Percentiles rank a stretch among this genome's conserved stretches.
Evolutionary conservation across 2,329 filamentous ascomycete genomes (phyloP).

Genomic region (Colletotrichum sp.): DNA sequence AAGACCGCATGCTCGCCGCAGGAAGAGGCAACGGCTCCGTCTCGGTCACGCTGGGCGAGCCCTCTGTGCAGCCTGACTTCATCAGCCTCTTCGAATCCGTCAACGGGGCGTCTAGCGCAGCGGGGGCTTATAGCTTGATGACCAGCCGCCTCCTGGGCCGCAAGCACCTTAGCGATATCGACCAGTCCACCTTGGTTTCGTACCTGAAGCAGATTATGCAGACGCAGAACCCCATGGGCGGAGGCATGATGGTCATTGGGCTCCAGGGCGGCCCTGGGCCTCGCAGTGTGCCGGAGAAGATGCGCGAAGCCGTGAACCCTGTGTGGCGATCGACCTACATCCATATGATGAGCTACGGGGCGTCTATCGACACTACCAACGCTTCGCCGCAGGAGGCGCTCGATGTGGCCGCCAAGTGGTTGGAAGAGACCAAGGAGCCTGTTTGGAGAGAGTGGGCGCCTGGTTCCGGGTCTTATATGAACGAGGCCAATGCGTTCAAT

Average conservation of each 20-base stretch:
- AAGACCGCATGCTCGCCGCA: background rate
- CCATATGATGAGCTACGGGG: slow-evolving; percentile 31
- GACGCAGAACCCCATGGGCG: background rate
- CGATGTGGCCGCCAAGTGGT: slow-evolving; percentile 16
- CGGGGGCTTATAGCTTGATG: background rate
- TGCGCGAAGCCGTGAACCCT: slow-evolving; percentile 37
- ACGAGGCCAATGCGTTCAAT: slow-evolving; percentile 34
- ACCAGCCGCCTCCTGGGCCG: slow-evolving; percentile 20
- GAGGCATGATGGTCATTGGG: slow-evolving; percentile 11
- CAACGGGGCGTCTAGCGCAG: background rate
- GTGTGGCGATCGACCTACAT: slow-evolving; percentile 47
- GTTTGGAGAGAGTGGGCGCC: slow-evolving; percentile 28
- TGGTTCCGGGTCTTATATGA: slow-evolving; percentile 29
- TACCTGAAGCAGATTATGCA: slow-evolving; percentile 1
- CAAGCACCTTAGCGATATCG: slow-evolving; percentile 13
- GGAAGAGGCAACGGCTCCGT: background rate
- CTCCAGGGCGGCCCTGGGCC: slow-evolving; percentile 16
- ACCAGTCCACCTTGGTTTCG: background rate
- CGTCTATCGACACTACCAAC: background rate
- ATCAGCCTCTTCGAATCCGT: slow-evolving; percentile 4
- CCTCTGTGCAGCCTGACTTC: background rate
- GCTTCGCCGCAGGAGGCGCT: slow-evolving; percentile 27
- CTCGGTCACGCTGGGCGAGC: background rate
- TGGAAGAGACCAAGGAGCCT: slow-evolving; percentile 31
- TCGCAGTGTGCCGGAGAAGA: background rate